Conservation (phyloP, 2,329 filamentous ascomycete species). For the Ophiostoma sp. region DNA sequence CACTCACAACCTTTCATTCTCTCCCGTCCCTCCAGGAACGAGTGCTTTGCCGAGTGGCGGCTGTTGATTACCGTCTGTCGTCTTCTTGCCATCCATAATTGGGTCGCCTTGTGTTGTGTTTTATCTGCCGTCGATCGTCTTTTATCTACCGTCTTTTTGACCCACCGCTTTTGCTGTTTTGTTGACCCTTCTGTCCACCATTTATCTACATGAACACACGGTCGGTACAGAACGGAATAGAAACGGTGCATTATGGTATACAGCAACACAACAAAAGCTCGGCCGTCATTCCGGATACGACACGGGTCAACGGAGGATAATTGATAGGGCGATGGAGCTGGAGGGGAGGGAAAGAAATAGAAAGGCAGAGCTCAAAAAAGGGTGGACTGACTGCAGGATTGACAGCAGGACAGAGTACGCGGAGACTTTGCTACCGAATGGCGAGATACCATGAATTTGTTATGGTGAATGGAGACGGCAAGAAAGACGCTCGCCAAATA, state of each 20-base stretch:
- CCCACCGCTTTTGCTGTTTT: neutral
- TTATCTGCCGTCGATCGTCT: neutral
- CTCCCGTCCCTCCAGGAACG: neutral
- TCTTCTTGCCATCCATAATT: neutral
- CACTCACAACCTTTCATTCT: neutral
- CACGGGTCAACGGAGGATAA: neutral
- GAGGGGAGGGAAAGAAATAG: neutral
- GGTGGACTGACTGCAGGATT: neutral
- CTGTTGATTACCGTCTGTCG: neutral
- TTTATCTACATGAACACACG: neutral
- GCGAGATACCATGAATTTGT: neutral
- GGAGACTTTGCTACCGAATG: neutral
- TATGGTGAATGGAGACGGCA: neutral
- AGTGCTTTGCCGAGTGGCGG: neutral
- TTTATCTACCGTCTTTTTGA: neutral
- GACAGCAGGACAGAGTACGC: no score
- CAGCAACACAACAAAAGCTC: neutral
- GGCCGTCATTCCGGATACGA: conserved; percentile 3
- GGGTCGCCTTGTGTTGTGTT: neutral
- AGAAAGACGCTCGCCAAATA: neutral
- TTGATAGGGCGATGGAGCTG: neutral
- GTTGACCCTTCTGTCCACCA: neutral
- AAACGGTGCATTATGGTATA: neutral
- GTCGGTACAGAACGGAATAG: neutral
- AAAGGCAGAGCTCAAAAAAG: neutral